Evolutionary conservation across 139 green algal species (phyloP), one percentile per base, ranked within the genome.

Genomic region (Limnomonas spitsbergensis): DNA sequence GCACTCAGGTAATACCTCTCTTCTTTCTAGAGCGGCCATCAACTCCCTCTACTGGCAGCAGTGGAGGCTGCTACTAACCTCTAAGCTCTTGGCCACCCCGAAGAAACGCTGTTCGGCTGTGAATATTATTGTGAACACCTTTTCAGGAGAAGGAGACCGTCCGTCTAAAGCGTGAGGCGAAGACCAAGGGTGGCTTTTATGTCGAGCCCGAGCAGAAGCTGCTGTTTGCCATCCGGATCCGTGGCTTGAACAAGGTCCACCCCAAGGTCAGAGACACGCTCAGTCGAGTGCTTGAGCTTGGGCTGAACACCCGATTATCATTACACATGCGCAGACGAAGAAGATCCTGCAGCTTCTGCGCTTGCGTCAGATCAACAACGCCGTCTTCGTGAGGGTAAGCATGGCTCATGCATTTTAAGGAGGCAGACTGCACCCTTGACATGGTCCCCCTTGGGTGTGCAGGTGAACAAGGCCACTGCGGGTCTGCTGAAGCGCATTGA

Each of bases 311-410:
- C n/a, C n/a, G n/a, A n/a, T n/a, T n/a, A n/a, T n/a, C n/a, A n/a
- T n/a, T n/a, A n/a, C n/a, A n/a, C n/a, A n/a, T 54, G 42, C 72
- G 81, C 87, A 98, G 94, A 95, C 92, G 31, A 89, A 88, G 77
- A 99, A 98, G 88, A 98, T 99, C 85, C 75, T 99, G 83, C 94
- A 98, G 92, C 91, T 99, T 82, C 90, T 99, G 78, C 89, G 96
- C 52, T 90, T 99, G 84, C 88, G 93, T 37, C 95, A 98, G 90
- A 97, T 98, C 85, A 94, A 98, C 94, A 99, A 95, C 80, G 96
- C 90, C 69, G 91, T 98, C 37, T 99, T 99, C 90, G 83, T 99
- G 75, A 89, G 88, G 90, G 92, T 95, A 68, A 39, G 86, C 37
- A n/a, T n/a, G n/a, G n/a, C n/a, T n/a, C n/a, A n/a, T 37, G n/a